Evolutionary conservation across 2,329 filamentous ascomycete genomes (phyloP).

Genomic region (Apiospora hydei): DNA sequence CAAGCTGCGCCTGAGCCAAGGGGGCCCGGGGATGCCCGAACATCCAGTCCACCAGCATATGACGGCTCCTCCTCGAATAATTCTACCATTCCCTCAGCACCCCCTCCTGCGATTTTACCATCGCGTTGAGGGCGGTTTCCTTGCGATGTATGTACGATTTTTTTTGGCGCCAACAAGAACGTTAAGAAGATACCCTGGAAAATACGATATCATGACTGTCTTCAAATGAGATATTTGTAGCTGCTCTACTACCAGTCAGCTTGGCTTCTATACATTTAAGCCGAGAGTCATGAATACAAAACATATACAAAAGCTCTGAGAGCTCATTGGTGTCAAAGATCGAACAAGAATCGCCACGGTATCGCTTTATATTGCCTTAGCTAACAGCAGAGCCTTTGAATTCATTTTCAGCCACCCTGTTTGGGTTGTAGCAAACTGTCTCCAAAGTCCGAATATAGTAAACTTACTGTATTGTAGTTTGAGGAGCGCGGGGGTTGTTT

Average conservation of each 20-base stretch:
- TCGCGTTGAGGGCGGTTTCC: not conserved
- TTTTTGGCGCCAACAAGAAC: not conserved
- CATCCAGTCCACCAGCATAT: conserved; percentile 5
- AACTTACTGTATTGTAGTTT: too few species aligned
- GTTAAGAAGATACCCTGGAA: not conserved
- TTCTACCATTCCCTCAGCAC: not conserved
- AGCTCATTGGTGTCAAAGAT: not conserved
- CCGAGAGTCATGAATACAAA: too few species aligned
- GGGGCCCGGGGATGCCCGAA: not conserved
- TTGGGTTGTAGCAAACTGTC: not conserved
- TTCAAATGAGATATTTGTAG: not conserved
- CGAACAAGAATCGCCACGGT: not conserved
- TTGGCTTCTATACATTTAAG: not conserved
- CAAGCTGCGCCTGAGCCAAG: not conserved
- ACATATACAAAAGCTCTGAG: not conserved
- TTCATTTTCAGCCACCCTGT: not conserved
- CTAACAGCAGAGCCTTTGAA: not conserved
- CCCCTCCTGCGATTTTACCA: conserved; percentile 11
- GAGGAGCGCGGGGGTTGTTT: not conserved
- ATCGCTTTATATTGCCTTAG: not conserved
- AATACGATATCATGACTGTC: not conserved
- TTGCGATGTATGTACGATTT: not conserved
- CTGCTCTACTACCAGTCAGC: not conserved
- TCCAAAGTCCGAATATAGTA: too few species aligned
- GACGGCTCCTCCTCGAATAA: not conserved